A percentile compares a stretch with the other conserved stretches of the same genome.
Conservation (phyloP, 495 filamentous ascomycete genomes). For the Xylaria grammica region DNA sequence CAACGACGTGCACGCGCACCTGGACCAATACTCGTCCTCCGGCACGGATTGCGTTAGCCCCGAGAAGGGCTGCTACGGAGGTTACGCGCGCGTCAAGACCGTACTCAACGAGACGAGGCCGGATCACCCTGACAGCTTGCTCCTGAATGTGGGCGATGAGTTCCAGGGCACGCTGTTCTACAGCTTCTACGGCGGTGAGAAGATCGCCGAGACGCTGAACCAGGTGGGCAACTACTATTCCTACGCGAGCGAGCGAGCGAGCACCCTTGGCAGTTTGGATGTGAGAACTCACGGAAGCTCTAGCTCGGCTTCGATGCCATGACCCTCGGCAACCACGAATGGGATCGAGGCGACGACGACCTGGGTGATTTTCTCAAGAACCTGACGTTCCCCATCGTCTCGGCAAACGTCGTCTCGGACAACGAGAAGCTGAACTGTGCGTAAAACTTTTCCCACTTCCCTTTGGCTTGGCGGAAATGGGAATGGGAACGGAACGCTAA, state of each 20-base stretch:
- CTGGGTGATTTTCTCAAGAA: slow-evolving; percentile 59
- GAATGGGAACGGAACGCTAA: neutral
- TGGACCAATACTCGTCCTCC: slow-evolving; percentile 60
- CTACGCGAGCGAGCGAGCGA: neutral
- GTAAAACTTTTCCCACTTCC: neutral
- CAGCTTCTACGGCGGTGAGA: slow-evolving; percentile 62
- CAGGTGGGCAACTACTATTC: slow-evolving; percentile 33
- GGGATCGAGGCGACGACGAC: slow-evolving; percentile 57
- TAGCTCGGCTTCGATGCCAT: slow-evolving; percentile 60
- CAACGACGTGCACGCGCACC: slow-evolving; percentile 66
- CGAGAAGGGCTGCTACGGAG: slow-evolving; percentile 60
- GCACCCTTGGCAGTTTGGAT: neutral
- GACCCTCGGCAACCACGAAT: slow-evolving; percentile 68
- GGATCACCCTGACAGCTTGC: slow-evolving; percentile 57
- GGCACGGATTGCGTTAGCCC: slow-evolving; percentile 60
- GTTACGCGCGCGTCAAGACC: slow-evolving; percentile 60
- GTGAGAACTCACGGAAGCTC: neutral
- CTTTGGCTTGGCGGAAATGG: neutral
- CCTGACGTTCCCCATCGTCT: slow-evolving; percentile 63
- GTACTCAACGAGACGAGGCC: slow-evolving; percentile 56
- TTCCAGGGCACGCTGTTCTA: slow-evolving; percentile 68
- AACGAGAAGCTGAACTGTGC: slow-evolving; percentile 51
- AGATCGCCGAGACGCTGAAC: slow-evolving; percentile 65
- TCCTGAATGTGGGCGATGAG: slow-evolving; percentile 64
- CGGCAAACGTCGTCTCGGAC: slow-evolving; percentile 57